Evolutionary conservation across 495 filamentous ascomycete genomes (phyloP).

Genomic region (Lichenothelia convexa): DNA sequence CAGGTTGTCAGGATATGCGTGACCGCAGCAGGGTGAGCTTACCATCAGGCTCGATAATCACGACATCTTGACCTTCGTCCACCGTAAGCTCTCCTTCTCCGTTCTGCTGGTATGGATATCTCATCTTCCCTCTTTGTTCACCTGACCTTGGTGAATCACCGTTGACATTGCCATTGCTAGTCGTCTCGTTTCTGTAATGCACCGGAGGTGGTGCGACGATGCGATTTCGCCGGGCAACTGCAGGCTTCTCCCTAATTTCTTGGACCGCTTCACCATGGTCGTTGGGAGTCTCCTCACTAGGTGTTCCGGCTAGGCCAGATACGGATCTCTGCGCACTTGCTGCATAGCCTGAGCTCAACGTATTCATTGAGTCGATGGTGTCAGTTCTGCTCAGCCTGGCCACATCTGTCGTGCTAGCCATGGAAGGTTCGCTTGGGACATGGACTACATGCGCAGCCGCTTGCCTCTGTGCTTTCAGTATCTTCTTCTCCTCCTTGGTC

Average conservation of each 20-base stretch:
- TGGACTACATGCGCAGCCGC: conserved; percentile 47
- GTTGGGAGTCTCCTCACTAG: conserved; percentile 26
- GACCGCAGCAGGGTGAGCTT: conserved; percentile 15
- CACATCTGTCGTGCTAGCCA: conserved; percentile 12
- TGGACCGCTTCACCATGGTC: conserved; percentile 19
- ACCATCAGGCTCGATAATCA: conserved; percentile 79
- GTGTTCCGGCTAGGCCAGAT: conserved; percentile 28
- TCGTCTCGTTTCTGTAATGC: conserved; percentile 46
- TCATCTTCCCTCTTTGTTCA: conserved; percentile 67
- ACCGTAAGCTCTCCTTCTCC: conserved; percentile 68
- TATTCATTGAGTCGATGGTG: conserved; percentile 59
- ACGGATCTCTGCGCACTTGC: conserved; percentile 60
- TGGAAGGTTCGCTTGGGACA: too few relatives aligned
- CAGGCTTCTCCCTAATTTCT: conserved; percentile 19
- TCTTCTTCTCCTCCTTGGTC: conserved; percentile 85
- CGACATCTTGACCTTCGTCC: conserved; percentile 54
- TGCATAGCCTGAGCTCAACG: conserved; percentile 74
- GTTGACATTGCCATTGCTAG: conserved; percentile 18
- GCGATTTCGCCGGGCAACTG: conserved; percentile 37
- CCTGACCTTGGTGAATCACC: conserved; percentile 8
- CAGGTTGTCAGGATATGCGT: conserved; percentile 1
- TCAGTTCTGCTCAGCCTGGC: conserved; percentile 56
- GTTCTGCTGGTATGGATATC: conserved; percentile 66
- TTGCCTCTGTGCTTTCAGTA: conserved; percentile 66
- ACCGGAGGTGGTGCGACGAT: conserved; percentile 75